Evolutionary conservation across 2,329 filamentous ascomycete species (phyloP).

Genomic region (Plenodomus tracheiphilus): DNA sequence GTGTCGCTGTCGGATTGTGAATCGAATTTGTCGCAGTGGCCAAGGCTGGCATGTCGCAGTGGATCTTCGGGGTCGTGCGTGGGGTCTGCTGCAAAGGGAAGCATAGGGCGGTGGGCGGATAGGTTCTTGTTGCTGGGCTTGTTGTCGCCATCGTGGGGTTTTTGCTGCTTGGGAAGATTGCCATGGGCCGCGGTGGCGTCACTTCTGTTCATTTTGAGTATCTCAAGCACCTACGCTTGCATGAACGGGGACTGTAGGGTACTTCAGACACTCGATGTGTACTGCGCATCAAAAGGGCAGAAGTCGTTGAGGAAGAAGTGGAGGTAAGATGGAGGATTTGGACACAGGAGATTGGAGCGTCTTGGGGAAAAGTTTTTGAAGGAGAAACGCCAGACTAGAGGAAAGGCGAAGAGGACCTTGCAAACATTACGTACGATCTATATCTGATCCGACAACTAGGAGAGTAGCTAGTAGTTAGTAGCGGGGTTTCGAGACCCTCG

Average conservation of each 20-base stretch:
- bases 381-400: too few relatives aligned
- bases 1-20: constrained; percentile 23
- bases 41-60: constrained; percentile 9
- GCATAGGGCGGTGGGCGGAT: constrained; percentile 21
- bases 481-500: constrained; percentile 1
- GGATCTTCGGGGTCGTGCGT: constrained; percentile 23
- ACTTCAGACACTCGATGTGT: too few relatives aligned
- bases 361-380: too few relatives aligned
- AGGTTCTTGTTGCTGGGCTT: constrained; percentile 17
- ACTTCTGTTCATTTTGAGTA: constrained; percentile 19
- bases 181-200: constrained; percentile 13
- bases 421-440: constrained; percentile 17
- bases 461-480: constrained; percentile 10
- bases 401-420: neutral
- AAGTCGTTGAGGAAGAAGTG: too few relatives aligned
- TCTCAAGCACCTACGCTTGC: constrained; percentile 14
- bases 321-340: too few relatives aligned
- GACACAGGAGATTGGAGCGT: too few relatives aligned
- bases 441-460: constrained; percentile 1
- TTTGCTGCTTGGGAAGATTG: constrained; percentile 18
- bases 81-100: constrained; percentile 25
- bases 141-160: constrained; percentile 7
- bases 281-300: too few relatives aligned
- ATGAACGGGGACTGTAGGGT: constrained; percentile 1
- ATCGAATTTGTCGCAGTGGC: constrained; percentile 19